Evolutionary conservation across 2,329 filamentous ascomycete species (phyloP), one percentile per base, ranked within the genome.

Genomic region (Trichoderma oligosporum): DNA sequence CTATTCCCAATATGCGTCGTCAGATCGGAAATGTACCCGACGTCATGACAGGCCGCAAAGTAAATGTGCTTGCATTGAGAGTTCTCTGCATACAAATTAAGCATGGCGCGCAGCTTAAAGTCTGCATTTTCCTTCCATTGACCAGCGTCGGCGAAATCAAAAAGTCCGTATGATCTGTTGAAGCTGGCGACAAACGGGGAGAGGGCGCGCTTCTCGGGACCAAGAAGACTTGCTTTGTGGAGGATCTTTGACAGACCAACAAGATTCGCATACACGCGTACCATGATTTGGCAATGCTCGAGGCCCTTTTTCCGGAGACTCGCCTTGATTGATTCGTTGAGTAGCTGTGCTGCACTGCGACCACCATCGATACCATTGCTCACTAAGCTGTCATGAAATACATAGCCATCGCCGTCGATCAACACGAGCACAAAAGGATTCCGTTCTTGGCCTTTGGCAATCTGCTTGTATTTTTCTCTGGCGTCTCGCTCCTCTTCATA

Each of bases 21-120:
- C 24, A 87, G 71, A 46, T 84, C 75, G 7, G 80, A 77, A 44
- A 84, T 69, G 65, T 86, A 68, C 24, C 64, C 66, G 6, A 64
- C 62, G 25, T 86, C 81, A 62, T 86, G 82, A 63, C 83, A 86
- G 36, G 78, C 82, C 4, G 82, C 84, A 57, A 85, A 82, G 64
- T 81, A 82, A 33, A 87, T 83, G 65, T 85, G 83, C 62, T 81
- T 82, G 71, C 84, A 87, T 64, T 85, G 81, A 3, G 75, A 70
- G 62, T 82, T 82, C 44, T 84, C 78, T 31, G 75, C 77, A 60
- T 82, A 84, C 1, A 84, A 71, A 4, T 74, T 71, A 8, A 76
- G 65, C 57, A 70, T 58, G 41, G 66, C 81, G 65, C 81, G 76
- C 54, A 87, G 75, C 66, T 87, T 87, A 65, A 79, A 81, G 62